Conservation (phyloP, 148 eudicot species). For the Rhododendron williamsianum region DNA sequence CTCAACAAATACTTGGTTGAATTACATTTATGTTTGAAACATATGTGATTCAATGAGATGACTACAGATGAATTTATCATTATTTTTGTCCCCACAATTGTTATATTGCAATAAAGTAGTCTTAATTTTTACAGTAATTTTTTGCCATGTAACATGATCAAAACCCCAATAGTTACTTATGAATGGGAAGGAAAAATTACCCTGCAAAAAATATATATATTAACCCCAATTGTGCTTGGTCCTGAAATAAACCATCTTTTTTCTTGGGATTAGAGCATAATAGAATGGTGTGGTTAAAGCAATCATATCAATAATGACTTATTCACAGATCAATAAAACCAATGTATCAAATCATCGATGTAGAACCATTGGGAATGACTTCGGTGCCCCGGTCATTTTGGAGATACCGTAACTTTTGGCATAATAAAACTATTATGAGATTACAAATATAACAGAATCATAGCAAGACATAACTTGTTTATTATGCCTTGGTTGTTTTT, state of each 20-base stretch:
- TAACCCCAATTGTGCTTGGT: background rate
- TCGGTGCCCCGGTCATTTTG: no score
- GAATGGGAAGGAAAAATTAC: background rate
- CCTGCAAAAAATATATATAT: background rate
- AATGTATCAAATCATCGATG: background rate
- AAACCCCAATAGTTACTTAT: background rate
- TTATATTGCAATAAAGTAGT: background rate
- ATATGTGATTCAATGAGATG: background rate
- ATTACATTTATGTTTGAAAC: background rate
- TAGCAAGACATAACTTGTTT: no score
- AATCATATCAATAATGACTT: background rate
- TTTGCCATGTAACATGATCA: background rate
- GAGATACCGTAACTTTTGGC: no score
- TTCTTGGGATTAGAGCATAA: background rate
- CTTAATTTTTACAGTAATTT: background rate
- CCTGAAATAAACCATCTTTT: background rate
- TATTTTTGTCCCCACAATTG: background rate
- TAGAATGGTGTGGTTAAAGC: background rate
- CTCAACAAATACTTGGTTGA: background rate
- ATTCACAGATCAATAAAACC: background rate
- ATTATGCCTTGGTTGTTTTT: no score
- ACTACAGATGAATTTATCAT: background rate
- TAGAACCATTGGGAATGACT: background rate
- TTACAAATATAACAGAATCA: no score
- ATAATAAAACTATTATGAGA: no score